phyloP scores from a whole-genome alignment of 2,329 filamentous ascomycete genomes.

The Magnaporthales sp. region DNA sequence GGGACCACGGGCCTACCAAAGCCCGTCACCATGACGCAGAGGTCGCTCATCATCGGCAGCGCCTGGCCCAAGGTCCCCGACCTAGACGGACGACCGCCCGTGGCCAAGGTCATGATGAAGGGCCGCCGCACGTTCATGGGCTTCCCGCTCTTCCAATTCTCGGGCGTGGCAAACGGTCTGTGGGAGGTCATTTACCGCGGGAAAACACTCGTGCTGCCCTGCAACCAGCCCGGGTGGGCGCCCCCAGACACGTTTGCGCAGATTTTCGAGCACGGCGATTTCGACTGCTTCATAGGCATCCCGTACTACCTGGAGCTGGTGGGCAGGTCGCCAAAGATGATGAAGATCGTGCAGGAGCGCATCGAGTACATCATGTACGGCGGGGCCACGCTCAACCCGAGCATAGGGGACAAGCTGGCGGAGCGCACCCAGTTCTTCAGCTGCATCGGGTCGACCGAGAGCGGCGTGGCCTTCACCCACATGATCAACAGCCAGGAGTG shows the following conservation, averaged over 20 bases:
- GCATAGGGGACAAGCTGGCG: background rate
- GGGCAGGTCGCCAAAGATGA: background rate
- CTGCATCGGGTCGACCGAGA: slow-evolving; percentile 4
- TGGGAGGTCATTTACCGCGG: slow-evolving; percentile 5
- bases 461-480: slow-evolving; percentile 3
- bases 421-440: background rate
- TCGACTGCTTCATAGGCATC: slow-evolving; percentile 5
- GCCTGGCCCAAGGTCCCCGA: slow-evolving; percentile 3
- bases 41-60: slow-evolving; percentile 1
- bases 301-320: slow-evolving; percentile 3
- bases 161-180: background rate
- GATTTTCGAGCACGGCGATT: slow-evolving; percentile 2
- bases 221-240: slow-evolving; percentile 2
- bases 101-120: background rate
- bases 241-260: slow-evolving; percentile 1
- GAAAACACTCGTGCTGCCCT: slow-evolving; percentile 2
- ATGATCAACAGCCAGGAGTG: background rate
- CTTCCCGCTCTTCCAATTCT: slow-evolving; percentile 3
- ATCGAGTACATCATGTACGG: slow-evolving; percentile 5
- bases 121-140: slow-evolving; percentile 3
- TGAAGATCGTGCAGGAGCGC: background rate
- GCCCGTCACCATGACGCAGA: slow-evolving; percentile 1
- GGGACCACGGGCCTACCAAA: background rate
- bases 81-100: slow-evolving; percentile 1
- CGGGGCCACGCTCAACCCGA: slow-evolving; percentile 3